Evolutionary conservation across 352 stramenopile species (phyloP), one percentile per base, ranked within the genome.

Genomic region (Phytophthora parvispora): DNA sequence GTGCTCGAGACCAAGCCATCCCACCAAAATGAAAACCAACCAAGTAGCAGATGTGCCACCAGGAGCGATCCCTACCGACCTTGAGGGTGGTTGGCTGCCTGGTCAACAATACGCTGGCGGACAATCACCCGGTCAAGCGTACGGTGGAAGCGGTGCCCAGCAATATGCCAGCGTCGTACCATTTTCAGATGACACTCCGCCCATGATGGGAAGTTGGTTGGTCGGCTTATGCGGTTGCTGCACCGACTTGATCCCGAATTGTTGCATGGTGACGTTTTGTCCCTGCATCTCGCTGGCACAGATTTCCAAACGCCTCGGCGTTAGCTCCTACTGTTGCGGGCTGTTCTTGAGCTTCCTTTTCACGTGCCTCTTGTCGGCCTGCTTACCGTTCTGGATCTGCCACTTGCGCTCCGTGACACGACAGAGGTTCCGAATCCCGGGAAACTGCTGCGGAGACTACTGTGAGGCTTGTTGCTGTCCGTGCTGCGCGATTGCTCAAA

Each of bases 401-500:
- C 65, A 82, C 51, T 53, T 90, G 12, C 82, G 82, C 47, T 56
- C 40, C 18, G 56, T 70, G 13, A 72, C 78, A 6, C 80, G 83
- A 47, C 43, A 50, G 55, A 74, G 76, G 15, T 88, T 84, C 53
- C 51, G 74, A 40, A 84, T 91, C 47, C 73, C 78, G 24, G 83
- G 80, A 15, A 78, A 56, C 29, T 70, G 40, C 4, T 78, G 51
- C 34, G 36, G 48, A 13, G 83, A 91, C 47, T 78, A 38, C 18
- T 80, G 60, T 34, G 57, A 43, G 22, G 32, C 80, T 6, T 77
- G 70, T n/a, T 87, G 67, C 49, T 91, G 83, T 52, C 59, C 67
- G 16, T 84, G 72, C 69, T 90, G 79, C 62, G 56, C 69, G n/a
- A 73, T 91, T 45, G 79, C 83, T 20, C 83, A 89, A 61, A 78